Percentiles rank a stretch among this genome's conserved stretches.
Evolutionary conservation across 768 basidiomycete species (phyloP).

Genomic region (Kwoniella mangroviensis): DNA sequence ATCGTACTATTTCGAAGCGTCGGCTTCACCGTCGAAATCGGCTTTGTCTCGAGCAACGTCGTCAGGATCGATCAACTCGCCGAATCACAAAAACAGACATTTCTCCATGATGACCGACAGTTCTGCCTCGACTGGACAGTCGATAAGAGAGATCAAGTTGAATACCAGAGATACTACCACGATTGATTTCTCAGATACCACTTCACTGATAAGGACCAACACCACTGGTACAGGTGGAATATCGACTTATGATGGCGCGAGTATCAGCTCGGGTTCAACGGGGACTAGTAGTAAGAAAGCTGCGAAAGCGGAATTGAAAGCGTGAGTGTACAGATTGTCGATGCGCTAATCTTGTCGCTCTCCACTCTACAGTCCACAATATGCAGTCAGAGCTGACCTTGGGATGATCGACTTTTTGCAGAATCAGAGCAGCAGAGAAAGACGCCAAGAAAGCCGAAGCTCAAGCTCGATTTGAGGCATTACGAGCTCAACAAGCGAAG

Average conservation of each 20-base stretch:
- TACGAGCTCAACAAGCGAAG: constrained; percentile 36
- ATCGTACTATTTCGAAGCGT: constrained; percentile 16
- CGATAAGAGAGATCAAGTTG: constrained; percentile 3
- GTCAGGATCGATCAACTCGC: constrained; percentile 8
- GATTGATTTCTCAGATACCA: constrained; percentile 12
- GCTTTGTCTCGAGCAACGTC: constrained; percentile 5
- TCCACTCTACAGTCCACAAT: too few species aligned
- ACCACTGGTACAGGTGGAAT: constrained; percentile 8
- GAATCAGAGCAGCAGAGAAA: constrained; percentile 40
- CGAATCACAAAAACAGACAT: neutral
- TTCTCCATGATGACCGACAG: constrained; percentile 22
- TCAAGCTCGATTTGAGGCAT: constrained; percentile 38
- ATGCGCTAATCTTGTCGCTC: too few species aligned
- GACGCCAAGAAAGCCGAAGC: constrained; percentile 37
- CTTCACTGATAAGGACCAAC: constrained; percentile 1
- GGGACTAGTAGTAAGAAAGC: constrained; percentile 33
- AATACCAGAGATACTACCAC: neutral
- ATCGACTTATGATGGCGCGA: constrained; percentile 22
- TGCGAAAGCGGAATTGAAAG: constrained; percentile 34
- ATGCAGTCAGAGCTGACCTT: neutral
- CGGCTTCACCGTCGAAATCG: constrained; percentile 2
- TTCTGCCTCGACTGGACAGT: constrained; percentile 13
- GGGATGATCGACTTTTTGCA: constrained; percentile 8
- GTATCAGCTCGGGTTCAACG: constrained; percentile 41
- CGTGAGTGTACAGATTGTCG: constrained; percentile 11